A percentile compares a stretch with the other conserved stretches of the same genome.
Evolutionary conservation across 768 basidiomycete genomes (phyloP).

Genomic region (Mycena amicta): DNA sequence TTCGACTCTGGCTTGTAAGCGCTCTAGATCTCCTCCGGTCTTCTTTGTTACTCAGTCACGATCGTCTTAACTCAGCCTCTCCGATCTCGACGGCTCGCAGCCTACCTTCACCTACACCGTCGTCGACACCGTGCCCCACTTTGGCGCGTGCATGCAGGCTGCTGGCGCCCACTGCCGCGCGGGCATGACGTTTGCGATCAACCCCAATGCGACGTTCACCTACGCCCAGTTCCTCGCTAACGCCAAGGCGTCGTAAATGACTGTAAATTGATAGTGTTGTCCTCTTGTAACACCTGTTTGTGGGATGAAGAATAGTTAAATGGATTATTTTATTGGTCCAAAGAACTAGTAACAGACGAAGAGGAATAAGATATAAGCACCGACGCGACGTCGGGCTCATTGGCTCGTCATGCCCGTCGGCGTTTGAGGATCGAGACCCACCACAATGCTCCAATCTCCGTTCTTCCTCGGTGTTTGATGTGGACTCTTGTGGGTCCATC

Average conservation of each 20-base stretch:
- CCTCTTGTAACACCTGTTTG: no score
- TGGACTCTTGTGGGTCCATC: no score
- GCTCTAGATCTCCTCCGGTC: not conserved
- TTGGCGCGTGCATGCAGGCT: conserved; percentile 25
- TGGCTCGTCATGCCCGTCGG: no score
- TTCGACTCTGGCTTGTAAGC: conserved; percentile 26
- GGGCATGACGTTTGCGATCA: conserved; percentile 9
- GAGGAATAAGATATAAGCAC: no score
- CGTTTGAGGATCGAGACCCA: no score
- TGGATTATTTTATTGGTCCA: no score
- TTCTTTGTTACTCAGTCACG: not conserved
- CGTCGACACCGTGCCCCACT: conserved; percentile 18
- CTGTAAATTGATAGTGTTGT: not conserved
- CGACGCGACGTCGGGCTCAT: no score
- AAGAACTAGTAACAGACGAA: no score
- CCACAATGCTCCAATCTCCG: no score
- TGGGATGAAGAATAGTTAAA: no score
- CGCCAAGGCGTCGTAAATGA: not conserved
- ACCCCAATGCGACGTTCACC: conserved; percentile 3
- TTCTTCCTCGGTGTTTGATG: no score
- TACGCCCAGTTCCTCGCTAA: conserved; percentile 2
- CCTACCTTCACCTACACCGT: conserved; percentile 18
- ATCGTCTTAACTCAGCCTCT: conserved; percentile 7
- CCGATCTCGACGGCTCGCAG: conserved; percentile 19
- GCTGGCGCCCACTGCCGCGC: conserved; percentile 23